Percentiles rank a stretch among this genome's conserved stretches.
These are phyloP conservation scores for Porodaedalea pini DNA, from an alignment of 1,284 basidiomycete genomes.

Conservation along the genomic window DNA sequence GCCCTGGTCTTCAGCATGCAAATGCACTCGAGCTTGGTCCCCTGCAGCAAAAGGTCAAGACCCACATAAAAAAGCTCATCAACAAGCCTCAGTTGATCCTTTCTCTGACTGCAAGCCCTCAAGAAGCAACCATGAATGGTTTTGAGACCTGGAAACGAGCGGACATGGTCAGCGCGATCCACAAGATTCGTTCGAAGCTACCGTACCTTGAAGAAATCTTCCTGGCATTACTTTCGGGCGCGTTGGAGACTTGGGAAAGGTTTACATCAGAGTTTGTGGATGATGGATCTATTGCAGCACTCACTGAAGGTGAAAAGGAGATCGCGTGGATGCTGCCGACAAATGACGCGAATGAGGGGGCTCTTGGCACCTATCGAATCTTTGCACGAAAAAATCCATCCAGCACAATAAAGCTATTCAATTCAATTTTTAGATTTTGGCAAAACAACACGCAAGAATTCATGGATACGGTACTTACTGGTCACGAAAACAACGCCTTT, in stretches of 20 bases:
- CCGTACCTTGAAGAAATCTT: background rate
- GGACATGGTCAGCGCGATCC: background rate
- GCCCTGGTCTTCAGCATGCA: constrained; percentile 25
- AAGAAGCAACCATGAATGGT: background rate
- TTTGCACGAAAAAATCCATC: background rate
- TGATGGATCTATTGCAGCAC: background rate
- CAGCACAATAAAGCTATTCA: background rate
- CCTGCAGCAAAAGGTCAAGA: constrained; percentile 26
- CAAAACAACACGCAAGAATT: background rate
- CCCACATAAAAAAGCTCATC: constrained; percentile 26
- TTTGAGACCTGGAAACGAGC: background rate
- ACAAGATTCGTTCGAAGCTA: background rate
- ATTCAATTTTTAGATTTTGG: background rate
- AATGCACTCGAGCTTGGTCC: constrained; percentile 30
- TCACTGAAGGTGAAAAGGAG: background rate
- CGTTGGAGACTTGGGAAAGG: background rate
- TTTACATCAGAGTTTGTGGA: constrained; percentile 1
- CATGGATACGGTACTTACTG: background rate
- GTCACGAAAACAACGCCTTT: background rate
- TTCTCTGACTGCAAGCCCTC: constrained; percentile 3
- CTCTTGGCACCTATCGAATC: background rate
- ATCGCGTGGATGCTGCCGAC: constrained; percentile 8
- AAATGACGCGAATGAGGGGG: constrained; percentile 11
- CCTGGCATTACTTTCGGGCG: background rate
- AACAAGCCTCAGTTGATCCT: constrained; percentile 24